phyloP scores from a whole-genome alignment of 345 rosid genomes.

The Trapa incisa region DNA sequence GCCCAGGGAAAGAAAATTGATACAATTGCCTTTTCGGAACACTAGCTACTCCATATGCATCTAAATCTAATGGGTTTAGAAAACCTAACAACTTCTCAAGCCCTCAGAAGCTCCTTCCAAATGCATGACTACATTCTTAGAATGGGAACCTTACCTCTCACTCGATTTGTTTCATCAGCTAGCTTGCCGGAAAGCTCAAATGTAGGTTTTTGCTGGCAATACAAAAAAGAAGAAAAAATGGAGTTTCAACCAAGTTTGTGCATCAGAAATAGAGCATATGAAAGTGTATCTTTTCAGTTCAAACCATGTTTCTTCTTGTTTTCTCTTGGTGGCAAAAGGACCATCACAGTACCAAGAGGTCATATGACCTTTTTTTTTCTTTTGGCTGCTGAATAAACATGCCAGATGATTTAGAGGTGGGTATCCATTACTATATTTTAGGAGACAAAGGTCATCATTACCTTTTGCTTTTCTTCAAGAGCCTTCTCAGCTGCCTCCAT shows the following conservation, averaged over 20 bases:
- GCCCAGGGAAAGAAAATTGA: not conserved
- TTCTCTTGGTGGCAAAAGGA: not conserved
- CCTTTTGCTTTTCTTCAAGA: conserved; percentile 75
- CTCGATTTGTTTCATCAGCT: conserved; percentile 89
- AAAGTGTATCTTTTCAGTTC: not conserved
- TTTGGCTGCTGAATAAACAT: not conserved
- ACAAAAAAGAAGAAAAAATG: not conserved
- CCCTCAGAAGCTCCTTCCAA: not conserved
- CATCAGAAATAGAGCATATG: not conserved
- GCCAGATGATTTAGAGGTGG: conserved; percentile 1
- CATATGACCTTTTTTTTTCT: too few species aligned
- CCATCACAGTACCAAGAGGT: not conserved
- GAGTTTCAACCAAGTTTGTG: not conserved
- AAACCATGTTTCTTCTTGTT: not conserved
- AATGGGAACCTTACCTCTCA: conserved; percentile 41
- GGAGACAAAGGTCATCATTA: conserved; percentile 3
- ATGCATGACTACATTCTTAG: not conserved
- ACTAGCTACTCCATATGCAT: not conserved
- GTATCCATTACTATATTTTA: not conserved
- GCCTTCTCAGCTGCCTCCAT: conserved; percentile 89
- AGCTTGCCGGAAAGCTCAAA: conserved; percentile 97
- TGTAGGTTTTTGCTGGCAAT: conserved; percentile 64
- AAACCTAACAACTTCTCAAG: not conserved
- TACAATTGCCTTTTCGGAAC: not conserved
- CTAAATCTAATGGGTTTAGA: not conserved